Base-by-base conservation (phyloP, 345 rosid genomes). In the Leavenworthia alabamica region DNA sequence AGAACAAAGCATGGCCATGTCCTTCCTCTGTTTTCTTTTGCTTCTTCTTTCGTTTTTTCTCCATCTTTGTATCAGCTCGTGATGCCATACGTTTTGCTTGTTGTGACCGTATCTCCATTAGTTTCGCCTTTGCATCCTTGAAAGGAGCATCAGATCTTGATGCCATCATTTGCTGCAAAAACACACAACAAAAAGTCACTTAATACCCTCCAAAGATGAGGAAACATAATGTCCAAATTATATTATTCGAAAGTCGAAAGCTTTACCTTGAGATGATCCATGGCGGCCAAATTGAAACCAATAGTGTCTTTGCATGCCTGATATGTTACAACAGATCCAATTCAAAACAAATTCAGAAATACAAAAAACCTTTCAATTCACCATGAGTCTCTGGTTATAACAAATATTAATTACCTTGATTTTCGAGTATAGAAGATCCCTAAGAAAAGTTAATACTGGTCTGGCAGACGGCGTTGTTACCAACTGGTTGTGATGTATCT, bases 221-320 rank as follows among this genome's bases (percentile, higher is more conserved):
- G n/a, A 35, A 26, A 26, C 3, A 2, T 19, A 32, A 17, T 52
- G 40, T 2, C 3, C 1, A 4, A 10, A 5, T 0, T 2, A 32
- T 7, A 52, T 31, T 1, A 3, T 10, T 32, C 40, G 41, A 17
- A 17, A 11, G 27, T 5, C n/a, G 11, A 7, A 32, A 52, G 11
- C 14, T 32, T 32, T 52, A 93, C 97, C 92, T 80, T 86, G 10
- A 90, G 73, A 83, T 94, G 99, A 80, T 94, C 90, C 96, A 88
- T 84, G 43, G 90, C 97, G 0, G 99, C 96, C 68, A 94, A 86
- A 64, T 90, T 94, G 76, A 84, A 90, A 33, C 96, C 95, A 35
- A 90, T 69, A 12, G 81, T 90, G 74, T 90, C 99, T 70, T 87
- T 94, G 78, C 79, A 78, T 72, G 80, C 96, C 97, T 89, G 83